Evolutionary conservation across 352 stramenopile species (phyloP).

Genomic region (Elongisporangium undulatum): DNA sequence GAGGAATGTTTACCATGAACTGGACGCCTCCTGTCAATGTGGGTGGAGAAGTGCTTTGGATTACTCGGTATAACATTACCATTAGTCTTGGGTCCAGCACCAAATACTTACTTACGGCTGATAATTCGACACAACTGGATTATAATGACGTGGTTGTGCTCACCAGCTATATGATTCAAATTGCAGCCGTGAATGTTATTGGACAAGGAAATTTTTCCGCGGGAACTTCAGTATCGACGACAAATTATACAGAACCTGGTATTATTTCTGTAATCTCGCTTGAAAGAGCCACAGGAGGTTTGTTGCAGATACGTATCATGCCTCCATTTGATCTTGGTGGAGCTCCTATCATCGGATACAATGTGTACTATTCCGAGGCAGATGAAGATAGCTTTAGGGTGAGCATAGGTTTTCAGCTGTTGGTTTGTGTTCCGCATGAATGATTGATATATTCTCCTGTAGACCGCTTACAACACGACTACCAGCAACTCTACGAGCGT

Average conservation of each 20-base stretch:
- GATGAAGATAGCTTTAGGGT: conserved; percentile 1
- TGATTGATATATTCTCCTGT: not conserved
- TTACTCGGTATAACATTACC: conserved; percentile 33
- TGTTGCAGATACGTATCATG: conserved; percentile 27
- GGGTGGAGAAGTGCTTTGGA: conserved; percentile 28
- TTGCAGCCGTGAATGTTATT: conserved; percentile 36
- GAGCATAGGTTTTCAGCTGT: not conserved
- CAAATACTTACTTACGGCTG: conserved; percentile 15
- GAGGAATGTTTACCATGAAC: conserved; percentile 28
- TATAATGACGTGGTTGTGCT: conserved; percentile 21
- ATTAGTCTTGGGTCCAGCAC: conserved; percentile 6
- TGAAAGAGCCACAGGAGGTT: conserved; percentile 31
- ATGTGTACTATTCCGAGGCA: conserved; percentile 8
- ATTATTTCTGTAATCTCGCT: conserved; percentile 14
- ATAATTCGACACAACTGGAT: conserved; percentile 27
- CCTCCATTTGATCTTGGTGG: conserved; percentile 38
- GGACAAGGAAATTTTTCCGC: conserved; percentile 19
- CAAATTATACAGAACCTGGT: conserved; percentile 33
- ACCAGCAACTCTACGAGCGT: conserved; percentile 14
- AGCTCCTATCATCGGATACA: conserved; percentile 27
- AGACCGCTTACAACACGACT: conserved; percentile 26
- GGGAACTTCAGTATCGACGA: conserved; percentile 19
- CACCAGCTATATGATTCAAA: conserved; percentile 25
- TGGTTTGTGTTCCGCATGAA: not conserved
- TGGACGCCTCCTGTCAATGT: conserved; percentile 47